A percentile compares a stretch with the other conserved stretches of the same genome.
Evolutionary conservation across 805 yeast species (phyloP).

Genomic region (Lachancea dasiensis): DNA sequence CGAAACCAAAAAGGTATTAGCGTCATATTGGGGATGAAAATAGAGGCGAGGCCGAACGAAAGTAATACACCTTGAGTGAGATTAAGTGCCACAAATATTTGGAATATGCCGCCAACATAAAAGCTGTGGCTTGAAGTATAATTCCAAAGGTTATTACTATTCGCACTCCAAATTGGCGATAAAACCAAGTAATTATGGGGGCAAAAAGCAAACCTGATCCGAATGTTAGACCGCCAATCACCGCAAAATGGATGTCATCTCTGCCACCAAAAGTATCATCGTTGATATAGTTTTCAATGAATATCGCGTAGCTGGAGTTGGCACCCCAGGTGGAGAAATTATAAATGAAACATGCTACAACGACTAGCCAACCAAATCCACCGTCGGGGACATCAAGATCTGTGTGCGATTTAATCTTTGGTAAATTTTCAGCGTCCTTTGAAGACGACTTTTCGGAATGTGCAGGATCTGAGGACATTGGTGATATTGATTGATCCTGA

Average conservation of each 20-base stretch:
- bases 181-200: constrained; percentile 44
- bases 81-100: constrained; percentile 40
- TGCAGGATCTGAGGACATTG: too few species aligned
- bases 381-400: constrained; percentile 36
- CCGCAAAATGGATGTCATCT: constrained; percentile 44
- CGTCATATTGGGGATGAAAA: constrained; percentile 42
- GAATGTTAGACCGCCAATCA: constrained; percentile 53
- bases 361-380: constrained; percentile 51
- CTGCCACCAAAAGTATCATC: constrained; percentile 42
- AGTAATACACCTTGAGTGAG: constrained; percentile 5
- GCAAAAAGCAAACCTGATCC: constrained; percentile 45
- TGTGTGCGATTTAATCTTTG: background rate
- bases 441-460: too few species aligned
- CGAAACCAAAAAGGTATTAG: constrained; percentile 52
- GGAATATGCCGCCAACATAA: constrained; percentile 47
- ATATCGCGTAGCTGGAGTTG: constrained; percentile 50
- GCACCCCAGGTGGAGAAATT: constrained; percentile 56
- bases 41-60: constrained; percentile 14
- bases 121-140: constrained; percentile 41
- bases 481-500: too few species aligned
- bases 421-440: too few species aligned
- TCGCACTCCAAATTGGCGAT: constrained; percentile 40
- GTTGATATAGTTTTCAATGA: constrained; percentile 44
- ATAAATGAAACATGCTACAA: constrained; percentile 38
- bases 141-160: constrained; percentile 41